phyloP scores from a whole-genome alignment of 2,329 filamentous ascomycete species.

The Hypoxylon sp. region DNA sequence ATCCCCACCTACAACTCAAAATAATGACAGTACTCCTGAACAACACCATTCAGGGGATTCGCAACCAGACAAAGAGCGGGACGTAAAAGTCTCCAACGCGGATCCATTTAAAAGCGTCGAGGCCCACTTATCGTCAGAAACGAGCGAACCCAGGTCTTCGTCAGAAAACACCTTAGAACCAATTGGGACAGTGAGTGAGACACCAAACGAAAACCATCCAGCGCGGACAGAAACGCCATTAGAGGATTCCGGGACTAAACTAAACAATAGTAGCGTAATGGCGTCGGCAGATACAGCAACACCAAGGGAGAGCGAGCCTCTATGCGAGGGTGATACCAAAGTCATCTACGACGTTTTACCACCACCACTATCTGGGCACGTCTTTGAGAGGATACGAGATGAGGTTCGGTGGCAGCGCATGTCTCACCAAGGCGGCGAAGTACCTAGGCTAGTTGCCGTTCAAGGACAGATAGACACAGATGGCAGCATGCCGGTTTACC shows the following conservation, averaged over 20 bases:
- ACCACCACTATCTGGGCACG: conserved; percentile 62
- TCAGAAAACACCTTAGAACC: conserved; percentile 25
- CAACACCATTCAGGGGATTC: conserved; percentile 2
- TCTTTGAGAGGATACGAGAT: conserved; percentile 76
- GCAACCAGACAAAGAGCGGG: conserved; percentile 14
- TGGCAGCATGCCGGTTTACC: conserved; percentile 88
- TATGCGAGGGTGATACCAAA: conserved; percentile 85
- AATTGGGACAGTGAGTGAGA: conserved; percentile 29
- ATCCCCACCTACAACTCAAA: not conserved
- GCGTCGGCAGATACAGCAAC: not conserved
- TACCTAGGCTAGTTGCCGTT: conserved; percentile 90
- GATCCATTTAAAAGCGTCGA: conserved; percentile 40
- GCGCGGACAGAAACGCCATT: conserved; percentile 42
- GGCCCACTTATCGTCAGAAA: conserved; percentile 31
- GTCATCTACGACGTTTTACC: conserved; percentile 79
- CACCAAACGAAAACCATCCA: conserved; percentile 10
- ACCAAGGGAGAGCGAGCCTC: conserved; percentile 58
- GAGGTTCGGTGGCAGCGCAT: conserved; percentile 93
- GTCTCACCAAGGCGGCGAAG: conserved; percentile 91
- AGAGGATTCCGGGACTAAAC: conserved; percentile 13
- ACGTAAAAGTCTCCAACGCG: conserved; percentile 35
- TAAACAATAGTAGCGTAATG: conserved; percentile 35
- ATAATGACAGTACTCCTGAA: conserved; percentile 20
- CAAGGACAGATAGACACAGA: conserved; percentile 79
- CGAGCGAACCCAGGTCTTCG: conserved; percentile 20